Base-by-base conservation (phyloP, 2,329 filamentous ascomycete species). In the Moelleriella libera region DNA sequence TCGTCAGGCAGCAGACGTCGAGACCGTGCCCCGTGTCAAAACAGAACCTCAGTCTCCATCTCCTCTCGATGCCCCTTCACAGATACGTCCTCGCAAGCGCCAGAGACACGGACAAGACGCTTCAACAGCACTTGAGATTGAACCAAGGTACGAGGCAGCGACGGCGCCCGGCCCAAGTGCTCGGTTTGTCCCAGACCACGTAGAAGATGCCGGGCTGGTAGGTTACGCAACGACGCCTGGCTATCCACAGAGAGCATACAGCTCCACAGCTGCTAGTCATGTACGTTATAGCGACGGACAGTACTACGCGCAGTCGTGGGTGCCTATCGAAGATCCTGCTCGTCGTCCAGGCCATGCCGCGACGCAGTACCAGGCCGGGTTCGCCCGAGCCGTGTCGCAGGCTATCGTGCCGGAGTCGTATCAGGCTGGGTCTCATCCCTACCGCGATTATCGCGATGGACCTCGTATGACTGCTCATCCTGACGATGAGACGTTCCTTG, bases 31-130 rank as follows among this genome's bases (percentile, higher is more conserved):
- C 8, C 70, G 72, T 52, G 80, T 83, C 55, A 84, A 83, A 56
- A 65, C 72, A 29, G 80, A 84, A 57, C 80, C 80, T n/a, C 70
- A 68, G 44, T 83, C 80, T 2, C 74, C 76, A 1, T 82, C 79
- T 6, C 79, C 78, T 7, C 61, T 80, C 45, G 66, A 66, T 50
- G 70, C 70, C 14, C 70, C 71, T 21, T 67, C 73, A n/a, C 69
- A 72, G 50, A 60, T 69, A 32, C 70, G 76, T 45, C 74, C 78
- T 8, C 67, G 65, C 53, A 83, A 82, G 58, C 72, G 78, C 45
- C 71, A 72, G 55, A 71, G 72, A 51, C 69, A 75, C 43, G 60
- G 63, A 30, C 62, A 67, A 43, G 67, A 65, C 45, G 68, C 69
- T 48, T 63, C 51, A 45, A 55, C 58, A 32, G 60, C 57, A 21